phyloP scores from a whole-genome alignment of 768 basidiomycete species.

The Epithele typhae region DNA sequence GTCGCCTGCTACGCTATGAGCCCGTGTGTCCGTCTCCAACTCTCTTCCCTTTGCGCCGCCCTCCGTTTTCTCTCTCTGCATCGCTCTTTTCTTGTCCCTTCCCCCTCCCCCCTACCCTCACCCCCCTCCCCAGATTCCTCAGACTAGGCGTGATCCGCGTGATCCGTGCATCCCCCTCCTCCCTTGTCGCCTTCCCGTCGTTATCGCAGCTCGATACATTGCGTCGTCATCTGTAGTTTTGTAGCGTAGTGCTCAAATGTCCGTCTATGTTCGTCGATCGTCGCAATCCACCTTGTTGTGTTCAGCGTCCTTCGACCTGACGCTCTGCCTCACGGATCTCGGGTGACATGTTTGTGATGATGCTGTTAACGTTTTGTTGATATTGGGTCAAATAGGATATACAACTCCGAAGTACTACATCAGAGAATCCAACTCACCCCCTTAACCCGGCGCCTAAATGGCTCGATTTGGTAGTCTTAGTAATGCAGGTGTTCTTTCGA shows the following conservation, averaged over 20 bases:
- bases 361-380: no score
- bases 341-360: no score
- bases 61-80: conserved; percentile 8
- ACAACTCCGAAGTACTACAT: no score
- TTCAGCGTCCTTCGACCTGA: no score
- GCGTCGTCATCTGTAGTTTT: conserved; percentile 28
- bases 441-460: no score
- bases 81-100: conserved; percentile 21
- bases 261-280: conserved; percentile 17
- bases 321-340: no score
- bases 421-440: no score
- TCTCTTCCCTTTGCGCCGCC: conserved; percentile 15
- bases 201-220: conserved; percentile 10
- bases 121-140: conserved; percentile 20
- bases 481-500: no score
- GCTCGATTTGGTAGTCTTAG: no score
- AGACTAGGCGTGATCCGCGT: conserved; percentile 3
- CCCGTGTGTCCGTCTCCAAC: background rate
- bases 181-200: conserved; percentile 2
- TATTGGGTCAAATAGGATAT: no score
- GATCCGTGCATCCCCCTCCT: background rate
- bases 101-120: conserved; percentile 25
- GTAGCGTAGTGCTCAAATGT: conserved; percentile 29
- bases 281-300: conserved; percentile 17
- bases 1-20: background rate